Percentiles rank a stretch among this genome's conserved stretches.
phyloP scores from a whole-genome alignment of 257 asterid species.

The Parsonsia alboflavescens region DNA sequence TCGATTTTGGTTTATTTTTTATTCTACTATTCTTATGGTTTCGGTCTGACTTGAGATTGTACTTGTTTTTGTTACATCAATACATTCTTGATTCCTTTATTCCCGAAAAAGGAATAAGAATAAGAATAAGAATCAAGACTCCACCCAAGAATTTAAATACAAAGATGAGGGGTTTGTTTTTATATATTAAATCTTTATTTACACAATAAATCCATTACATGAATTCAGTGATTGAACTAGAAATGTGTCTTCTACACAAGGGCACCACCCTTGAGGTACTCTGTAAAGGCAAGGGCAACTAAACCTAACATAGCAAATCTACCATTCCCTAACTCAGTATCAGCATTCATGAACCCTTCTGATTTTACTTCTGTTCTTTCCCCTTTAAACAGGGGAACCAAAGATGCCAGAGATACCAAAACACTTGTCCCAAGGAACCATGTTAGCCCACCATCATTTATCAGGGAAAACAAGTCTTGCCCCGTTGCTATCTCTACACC shows the following conservation, averaged over 20 bases:
- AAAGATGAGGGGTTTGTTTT: too few relatives aligned
- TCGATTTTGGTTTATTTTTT: too few relatives aligned
- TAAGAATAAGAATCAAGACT: too few relatives aligned
- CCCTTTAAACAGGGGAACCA: constrained; percentile 60
- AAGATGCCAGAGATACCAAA: constrained; percentile 53
- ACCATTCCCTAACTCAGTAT: constrained; percentile 83
- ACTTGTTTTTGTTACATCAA: too few relatives aligned
- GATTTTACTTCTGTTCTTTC: constrained; percentile 48
- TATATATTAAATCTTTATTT: too few relatives aligned
- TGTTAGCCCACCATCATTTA: constrained; percentile 48
- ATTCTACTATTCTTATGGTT: too few relatives aligned
- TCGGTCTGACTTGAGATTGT: too few relatives aligned
- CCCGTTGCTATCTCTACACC: constrained; percentile 64
- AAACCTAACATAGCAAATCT: constrained; percentile 85
- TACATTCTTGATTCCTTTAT: too few relatives aligned
- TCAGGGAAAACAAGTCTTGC: constrained; percentile 45
- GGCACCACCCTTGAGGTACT: constrained; percentile 62
- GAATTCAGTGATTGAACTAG: too few relatives aligned
- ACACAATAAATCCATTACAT: too few relatives aligned
- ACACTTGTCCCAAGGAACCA: constrained; percentile 52
- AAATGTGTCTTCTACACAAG: constrained; percentile 32
- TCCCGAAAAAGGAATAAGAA: too few relatives aligned
- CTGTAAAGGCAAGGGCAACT: constrained; percentile 73
- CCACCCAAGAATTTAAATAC: too few relatives aligned
- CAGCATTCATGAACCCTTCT: constrained; percentile 41